Evolutionary conservation across 495 filamentous ascomycete species (phyloP).

Genomic region (Penicillium verhagenii): DNA sequence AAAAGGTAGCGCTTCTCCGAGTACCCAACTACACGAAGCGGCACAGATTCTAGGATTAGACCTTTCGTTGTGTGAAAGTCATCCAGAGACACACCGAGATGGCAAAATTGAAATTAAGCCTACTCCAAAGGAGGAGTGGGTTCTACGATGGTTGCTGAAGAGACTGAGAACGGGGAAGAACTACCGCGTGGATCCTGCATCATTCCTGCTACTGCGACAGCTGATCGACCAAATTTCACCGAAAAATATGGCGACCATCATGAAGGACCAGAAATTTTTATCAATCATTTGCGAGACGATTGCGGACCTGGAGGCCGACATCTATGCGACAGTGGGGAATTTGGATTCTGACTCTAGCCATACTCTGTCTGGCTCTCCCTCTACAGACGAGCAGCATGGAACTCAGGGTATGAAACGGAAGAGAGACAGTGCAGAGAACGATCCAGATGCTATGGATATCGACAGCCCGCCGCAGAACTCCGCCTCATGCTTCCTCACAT

Average conservation of each 20-base stretch:
- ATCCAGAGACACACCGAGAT: conserved; percentile 33
- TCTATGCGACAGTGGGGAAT: conserved; percentile 32
- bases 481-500: conserved; percentile 41
- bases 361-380: conserved; percentile 39
- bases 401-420: conserved; percentile 50
- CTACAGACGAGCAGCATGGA: conserved; percentile 21
- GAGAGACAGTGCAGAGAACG: conserved; percentile 35
- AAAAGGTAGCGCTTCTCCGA: conserved; percentile 45
- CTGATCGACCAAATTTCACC: conserved; percentile 46
- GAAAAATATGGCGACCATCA: conserved; percentile 45
- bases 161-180: conserved; percentile 49
- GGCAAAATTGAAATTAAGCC: conserved; percentile 23
- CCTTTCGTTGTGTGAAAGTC: conserved; percentile 34
- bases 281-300: conserved; percentile 40
- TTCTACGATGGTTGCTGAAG: conserved; percentile 66
- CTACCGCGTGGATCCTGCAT: conserved; percentile 42
- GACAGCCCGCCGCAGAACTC: conserved; percentile 33
- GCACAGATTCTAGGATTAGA: conserved; percentile 50
- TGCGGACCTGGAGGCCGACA: conserved; percentile 38
- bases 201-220: conserved; percentile 51
- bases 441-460: conserved; percentile 36
- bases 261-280: conserved; percentile 52
- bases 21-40: conserved; percentile 43
- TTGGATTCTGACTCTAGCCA: conserved; percentile 39
- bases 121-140: conserved; percentile 62